Base-by-base conservation (phyloP, 2,329 filamentous ascomycete species). In the Neoscytalidium dimidiatum region DNA sequence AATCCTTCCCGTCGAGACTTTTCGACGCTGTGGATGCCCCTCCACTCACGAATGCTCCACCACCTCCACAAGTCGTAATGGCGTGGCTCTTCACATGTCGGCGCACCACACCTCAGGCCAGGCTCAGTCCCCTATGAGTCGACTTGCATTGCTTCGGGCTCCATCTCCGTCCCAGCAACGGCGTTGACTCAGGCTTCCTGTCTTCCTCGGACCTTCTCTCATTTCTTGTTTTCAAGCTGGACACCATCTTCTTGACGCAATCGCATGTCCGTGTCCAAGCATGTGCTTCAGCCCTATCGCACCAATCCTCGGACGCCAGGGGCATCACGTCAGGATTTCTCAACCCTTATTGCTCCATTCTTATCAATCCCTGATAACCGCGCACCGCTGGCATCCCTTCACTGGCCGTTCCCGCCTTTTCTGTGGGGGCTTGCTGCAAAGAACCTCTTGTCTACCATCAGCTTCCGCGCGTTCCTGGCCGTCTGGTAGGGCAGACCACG, bases 201-300 rank as follows among this genome's bases (percentile, higher is more conserved):
- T 44, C 21, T 41, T 56, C 7, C 33, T 43, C 26, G 23, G 23
- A 7, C 48, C 48, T n/a, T 5, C 29, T 33, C 38, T 17, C 21
- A 8, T 60, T 46, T 33, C 53, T 41, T 57, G 52, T 23, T 29
- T 58, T 13, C 35, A 31, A 17, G 38, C n/a, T 19, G 13, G 19
- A 13, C 2, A 8, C 33, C 21, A 23, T 46, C 41, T 60, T 31
- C 38, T 17, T 31, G 41, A 31, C 56, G 26, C 56, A 19, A 46
- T 29, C 41, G 17, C 17, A n/a, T 23, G 41, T 23, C n/a, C 9
- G n/a, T 23, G 41, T 23, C n/a, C 9, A 57, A 60, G 33, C 56
- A 44, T 44, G 56, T 31, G 56, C 41, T 46, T 60, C 56, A 60
- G 56, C 56, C 56, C 56, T 60, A 60, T 60, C 56, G 56, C 38